Evolutionary conservation across 2,329 filamentous ascomycete genomes (phyloP), one percentile per base, ranked within the genome.

Genomic region (Lanzia echinophila): DNA sequence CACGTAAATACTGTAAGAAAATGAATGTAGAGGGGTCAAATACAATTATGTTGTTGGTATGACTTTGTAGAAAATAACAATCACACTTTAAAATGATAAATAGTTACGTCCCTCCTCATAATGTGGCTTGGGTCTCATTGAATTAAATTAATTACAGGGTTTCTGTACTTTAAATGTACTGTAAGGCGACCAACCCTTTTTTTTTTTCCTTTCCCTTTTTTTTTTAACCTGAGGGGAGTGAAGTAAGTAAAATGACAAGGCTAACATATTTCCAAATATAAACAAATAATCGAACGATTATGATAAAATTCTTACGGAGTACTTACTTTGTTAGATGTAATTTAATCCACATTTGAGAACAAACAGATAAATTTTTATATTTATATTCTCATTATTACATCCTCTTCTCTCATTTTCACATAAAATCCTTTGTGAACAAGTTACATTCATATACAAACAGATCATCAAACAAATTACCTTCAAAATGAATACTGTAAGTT

Each of bases 401-500:
- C 22, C 41, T 44, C 41, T 44, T 44, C 41, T 31, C 20, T 15
- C 41, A 44, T 22, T 44, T 13, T 36, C 34, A 36, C 15, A 28
- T 4, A 28, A 28, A 28, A 28, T 8, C 22, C 20, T 31, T n/a
- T 8, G 22, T 44, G 22, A 44, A n/a, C n/a, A n/a, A 44, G 19
- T 5, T 36, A 36, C 34, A 12, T 36, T 4, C 41, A 44, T 22
- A 6, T 44, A 44, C 39, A 7, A 20, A 5, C 22, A 47, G 6
- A 6, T 22, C 17, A 15, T 28, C 13, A 38, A 17, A n/a, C 6
- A 15, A 12, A 20, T 41, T 36, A 49, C 44, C 59, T 53, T 57
- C 32, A 53, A 42, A 10, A 81, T 82, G 79, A 81, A 82, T 64
- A 82, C 77, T 48, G 79, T 81, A 55, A 52, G 53, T 69, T 68